Base-by-base conservation (phyloP, 352 stramenopile genomes). In the Phytophthora podocarpi region DNA sequence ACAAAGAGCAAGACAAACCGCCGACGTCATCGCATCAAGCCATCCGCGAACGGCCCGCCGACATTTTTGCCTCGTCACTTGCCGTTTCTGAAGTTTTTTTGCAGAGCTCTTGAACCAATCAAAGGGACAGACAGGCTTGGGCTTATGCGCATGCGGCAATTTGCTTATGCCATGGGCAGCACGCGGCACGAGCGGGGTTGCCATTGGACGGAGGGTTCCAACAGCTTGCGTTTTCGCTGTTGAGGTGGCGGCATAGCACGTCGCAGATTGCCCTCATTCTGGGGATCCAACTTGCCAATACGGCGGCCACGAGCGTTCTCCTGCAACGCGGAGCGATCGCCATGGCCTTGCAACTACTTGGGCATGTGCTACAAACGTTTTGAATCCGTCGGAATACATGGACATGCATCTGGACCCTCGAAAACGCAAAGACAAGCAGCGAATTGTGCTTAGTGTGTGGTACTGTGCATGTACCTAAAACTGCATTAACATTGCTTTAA, bases 11-110 rank as follows among this genome's bases (percentile, higher is more conserved):
- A 64, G 59, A 28, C 16, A 43, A 47, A 24, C 37, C 35, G 59
- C 30, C 18, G n/a, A 46, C 59, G 24, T 49, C 37, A 53, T n/a
- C n/a, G n/a, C n/a, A n/a, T n/a, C n/a, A n/a, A n/a, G n/a, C n/a
- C n/a, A n/a, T n/a, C 16, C 34, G 31, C 18, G n/a, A 6, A n/a
- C n/a, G 18, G 61, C 60, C 55, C 60, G 23, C 54, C 61, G 27
- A 54, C 26, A 57, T 47, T 51, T 54, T 11, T 63, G 57, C 57
- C 56, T 67, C 51, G 63, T 67, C 63, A 59, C 57, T 59, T 67
- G 63, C 50, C 9, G 16, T 43, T 41, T 55, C 42, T 67, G 48
- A 67, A 59, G 50, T 42, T 49, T 59, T 40, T 48, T 26, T 48
- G 27, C 49, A 35, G 8, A 10, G 9, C 9, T 40, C 39, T 18